Percentiles rank a stretch among this genome's conserved stretches.
Evolutionary conservation across 805 yeast species (phyloP).

Genomic region (Nakazawaea ishiwadae): DNA sequence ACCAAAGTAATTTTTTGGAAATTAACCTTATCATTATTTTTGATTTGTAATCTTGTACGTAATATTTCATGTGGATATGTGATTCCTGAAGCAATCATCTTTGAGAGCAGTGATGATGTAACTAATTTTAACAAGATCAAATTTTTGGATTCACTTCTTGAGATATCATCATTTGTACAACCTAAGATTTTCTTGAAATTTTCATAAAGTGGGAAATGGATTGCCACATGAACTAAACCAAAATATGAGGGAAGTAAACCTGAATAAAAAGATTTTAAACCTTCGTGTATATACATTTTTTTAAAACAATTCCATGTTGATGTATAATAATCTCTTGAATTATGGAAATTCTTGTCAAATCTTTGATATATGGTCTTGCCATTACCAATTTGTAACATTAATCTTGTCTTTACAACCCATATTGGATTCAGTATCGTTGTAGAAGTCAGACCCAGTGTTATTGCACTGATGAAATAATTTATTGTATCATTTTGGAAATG

Average conservation of each 20-base stretch:
- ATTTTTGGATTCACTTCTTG: constrained; percentile 3
- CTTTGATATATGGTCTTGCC: constrained; percentile 34
- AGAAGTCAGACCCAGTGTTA: constrained; percentile 84
- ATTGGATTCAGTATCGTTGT: constrained; percentile 88
- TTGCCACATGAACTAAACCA: constrained; percentile 90
- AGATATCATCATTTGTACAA: constrained; percentile 21
- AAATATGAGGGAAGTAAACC: constrained; percentile 88
- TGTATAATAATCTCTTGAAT: constrained; percentile 42
- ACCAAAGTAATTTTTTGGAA: constrained; percentile 17
- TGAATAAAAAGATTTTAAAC: constrained; percentile 74
- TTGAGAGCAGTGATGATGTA: constrained; percentile 72
- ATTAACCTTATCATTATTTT: constrained; percentile 15
- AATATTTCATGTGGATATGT: constrained; percentile 96
- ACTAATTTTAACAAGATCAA: constrained; percentile 36
- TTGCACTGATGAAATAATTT: constrained; percentile 54
- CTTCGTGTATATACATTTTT: constrained; percentile 77
- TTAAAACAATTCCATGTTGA: constrained; percentile 83
- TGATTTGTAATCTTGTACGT: constrained; percentile 83
- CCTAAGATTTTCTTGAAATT: constrained; percentile 55
- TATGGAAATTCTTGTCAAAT: constrained; percentile 17
- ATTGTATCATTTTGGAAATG: constrained; percentile 20
- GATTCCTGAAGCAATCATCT: constrained; percentile 81
- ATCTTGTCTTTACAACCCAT: constrained; percentile 95
- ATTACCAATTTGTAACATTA: constrained; percentile 76
- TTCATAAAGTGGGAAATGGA: constrained; percentile 94